A percentile compares a stretch with the other conserved stretches of the same genome.
Conservation (phyloP, 768 basidiomycete genomes). For the Erythrobasidium yunnanense region DNA sequence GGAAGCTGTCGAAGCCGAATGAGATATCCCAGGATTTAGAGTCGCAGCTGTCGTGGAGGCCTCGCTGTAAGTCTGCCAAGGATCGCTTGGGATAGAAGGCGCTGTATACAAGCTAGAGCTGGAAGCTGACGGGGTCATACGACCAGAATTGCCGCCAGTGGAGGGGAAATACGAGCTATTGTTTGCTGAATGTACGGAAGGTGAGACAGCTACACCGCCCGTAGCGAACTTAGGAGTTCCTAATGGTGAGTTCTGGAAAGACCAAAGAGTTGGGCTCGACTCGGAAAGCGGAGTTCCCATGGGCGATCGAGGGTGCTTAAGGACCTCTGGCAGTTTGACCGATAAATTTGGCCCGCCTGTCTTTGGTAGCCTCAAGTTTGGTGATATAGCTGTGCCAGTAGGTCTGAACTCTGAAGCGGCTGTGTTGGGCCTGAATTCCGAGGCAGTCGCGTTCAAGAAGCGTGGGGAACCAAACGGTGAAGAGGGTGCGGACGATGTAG, state of each 20-base stretch:
- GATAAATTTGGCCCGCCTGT: neutral
- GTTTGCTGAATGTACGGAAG: neutral
- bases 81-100: constrained; percentile 18
- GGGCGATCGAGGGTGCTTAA: constrained; percentile 2
- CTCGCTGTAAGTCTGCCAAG: constrained; percentile 9
- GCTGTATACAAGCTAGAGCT: neutral
- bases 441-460: constrained; percentile 20
- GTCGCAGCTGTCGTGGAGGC: neutral
- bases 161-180: neutral
- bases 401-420: constrained; percentile 27
- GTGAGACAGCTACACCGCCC: neutral
- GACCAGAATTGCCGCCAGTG: too few species aligned
- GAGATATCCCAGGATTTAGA: neutral
- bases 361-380: neutral
- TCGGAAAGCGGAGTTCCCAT: constrained; percentile 2
- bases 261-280: neutral
- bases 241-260: constrained; percentile 25
- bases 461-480: constrained; percentile 20
- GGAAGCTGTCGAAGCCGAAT: constrained; percentile 26
- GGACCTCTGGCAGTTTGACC: constrained; percentile 16
- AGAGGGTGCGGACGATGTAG: constrained; percentile 11
- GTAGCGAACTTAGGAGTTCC: constrained; percentile 24
- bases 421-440: constrained; percentile 22
- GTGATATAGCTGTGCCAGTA: neutral
- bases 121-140: neutral